These are phyloP conservation scores for Phylloporus sp. DNA, from an alignment of 768 basidiomycete species.

Conservation along the genomic window DNA sequence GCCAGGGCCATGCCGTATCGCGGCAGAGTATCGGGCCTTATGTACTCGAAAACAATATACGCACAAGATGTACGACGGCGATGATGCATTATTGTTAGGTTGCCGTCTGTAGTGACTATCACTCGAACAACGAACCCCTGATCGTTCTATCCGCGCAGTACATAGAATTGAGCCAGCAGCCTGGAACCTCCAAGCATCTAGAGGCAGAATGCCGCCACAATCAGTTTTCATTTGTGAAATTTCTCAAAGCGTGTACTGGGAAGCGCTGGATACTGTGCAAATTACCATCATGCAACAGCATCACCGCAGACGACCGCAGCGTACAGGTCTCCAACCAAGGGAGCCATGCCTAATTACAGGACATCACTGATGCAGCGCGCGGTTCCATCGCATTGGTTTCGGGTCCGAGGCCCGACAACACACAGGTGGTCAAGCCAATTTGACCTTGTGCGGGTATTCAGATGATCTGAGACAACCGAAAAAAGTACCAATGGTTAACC, in stretches of 20 bases:
- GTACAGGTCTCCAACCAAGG: too few species aligned
- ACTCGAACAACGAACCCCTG: background rate
- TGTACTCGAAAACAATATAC: conserved; percentile 21
- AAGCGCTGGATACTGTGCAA: conserved; percentile 1
- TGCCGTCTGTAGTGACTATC: background rate
- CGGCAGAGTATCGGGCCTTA: conserved; percentile 26
- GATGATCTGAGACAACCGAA: conserved; percentile 3
- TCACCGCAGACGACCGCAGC: conserved; percentile 5
- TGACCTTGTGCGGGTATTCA: conserved; percentile 1
- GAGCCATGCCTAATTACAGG: background rate
- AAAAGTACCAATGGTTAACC: conserved; percentile 1
- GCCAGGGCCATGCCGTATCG: conserved; percentile 25
- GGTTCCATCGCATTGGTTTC: background rate
- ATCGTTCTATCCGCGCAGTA: too few species aligned
- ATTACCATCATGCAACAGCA: conserved; percentile 3
- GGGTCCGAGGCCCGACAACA: conserved; percentile 6
- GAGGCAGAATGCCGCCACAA: conserved; percentile 5
- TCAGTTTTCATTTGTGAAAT: conserved; percentile 8
- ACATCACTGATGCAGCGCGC: background rate
- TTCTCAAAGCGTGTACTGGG: conserved; percentile 8
- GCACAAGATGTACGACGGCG: conserved; percentile 4
- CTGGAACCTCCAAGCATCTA: background rate
- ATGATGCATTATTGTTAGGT: conserved; percentile 3
- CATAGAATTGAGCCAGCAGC: background rate
- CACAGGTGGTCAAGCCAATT: background rate